Base-by-base conservation (phyloP, 768 basidiomycete genomes). In the Termitomyces sp. region DNA sequence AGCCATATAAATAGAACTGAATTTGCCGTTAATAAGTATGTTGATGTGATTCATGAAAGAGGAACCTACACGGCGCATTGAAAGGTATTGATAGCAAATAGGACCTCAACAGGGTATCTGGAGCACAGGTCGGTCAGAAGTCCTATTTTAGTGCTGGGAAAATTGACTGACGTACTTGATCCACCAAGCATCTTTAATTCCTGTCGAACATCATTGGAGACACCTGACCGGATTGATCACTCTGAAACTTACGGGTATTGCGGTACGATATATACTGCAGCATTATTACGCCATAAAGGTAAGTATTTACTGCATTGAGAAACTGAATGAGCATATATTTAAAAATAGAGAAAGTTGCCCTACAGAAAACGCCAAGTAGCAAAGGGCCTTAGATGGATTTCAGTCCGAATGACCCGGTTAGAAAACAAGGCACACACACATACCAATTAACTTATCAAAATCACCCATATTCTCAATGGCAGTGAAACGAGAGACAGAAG, bases 231-330 rank as follows among this genome's bases (percentile, higher is more conserved):
- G n/a, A 35, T 22, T n/a, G 24, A 22, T 22, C 19, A 11, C 30
- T 10, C 34, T 14, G 58, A 1, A 28, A 62, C 68, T 59, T 66
- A 76, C 64, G 70, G 67, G 56, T 68, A 67, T 30, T 62, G 55
- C 59, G 69, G 66, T 55, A 74, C 56, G n/a, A 66, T 61, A 57
- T 65, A 68, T 56, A 76, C 47, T 67, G 65, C 24, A 63, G 59
- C 44, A 63, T 62, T 19, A 65, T 63, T 26, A 65, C 38, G 11
- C 68, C 68, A 43, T 59, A 65, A 14, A 63, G 35, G 53, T 69
- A 68, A 17, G 64, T 66, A 42, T 68, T 67, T 21, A 68, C 67
- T 68, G 51, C 3, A 28, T 28, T 28, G 0, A 22, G 8, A 45
- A 45, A 7, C 2, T 49, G 10, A 21, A 44, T 43, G 35, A 47